Percentiles rank a stretch among this genome's conserved stretches.
These are phyloP conservation scores for Acanthamoeba royreba DNA, from an alignment of 208 protist species.

Conservation along the genomic window DNA sequence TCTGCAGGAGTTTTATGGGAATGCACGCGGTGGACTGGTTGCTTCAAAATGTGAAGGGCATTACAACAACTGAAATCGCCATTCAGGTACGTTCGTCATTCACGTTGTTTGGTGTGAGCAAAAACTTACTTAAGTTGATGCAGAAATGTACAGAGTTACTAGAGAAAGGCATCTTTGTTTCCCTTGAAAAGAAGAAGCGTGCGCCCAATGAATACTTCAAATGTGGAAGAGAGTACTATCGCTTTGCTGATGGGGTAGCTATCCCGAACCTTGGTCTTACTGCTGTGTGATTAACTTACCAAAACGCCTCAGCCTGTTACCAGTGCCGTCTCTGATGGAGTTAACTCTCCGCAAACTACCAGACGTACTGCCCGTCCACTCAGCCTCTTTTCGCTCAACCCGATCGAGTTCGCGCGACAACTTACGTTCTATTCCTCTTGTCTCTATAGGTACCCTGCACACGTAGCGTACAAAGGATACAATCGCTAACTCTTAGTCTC, in stretches of 20 bases:
- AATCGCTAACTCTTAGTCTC: not conserved
- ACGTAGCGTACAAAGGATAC: not conserved
- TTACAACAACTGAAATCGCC: not conserved
- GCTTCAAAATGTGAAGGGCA: not conserved
- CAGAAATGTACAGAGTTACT: not conserved
- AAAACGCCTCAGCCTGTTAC: too few relatives aligned
- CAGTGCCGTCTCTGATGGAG: too few relatives aligned
- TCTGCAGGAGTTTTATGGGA: not conserved
- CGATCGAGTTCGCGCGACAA: not conserved
- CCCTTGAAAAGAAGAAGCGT: not conserved
- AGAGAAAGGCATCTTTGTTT: not conserved
- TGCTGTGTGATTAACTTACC: too few relatives aligned
- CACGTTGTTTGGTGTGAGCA: not conserved
- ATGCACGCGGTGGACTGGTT: not conserved
- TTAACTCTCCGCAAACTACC: too few relatives aligned
- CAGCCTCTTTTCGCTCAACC: not conserved
- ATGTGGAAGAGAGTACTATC: not conserved
- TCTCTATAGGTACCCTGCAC: not conserved
- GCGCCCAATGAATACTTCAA: not conserved
- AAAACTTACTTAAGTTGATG: not conserved
- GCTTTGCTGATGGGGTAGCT: constrained; percentile 15
- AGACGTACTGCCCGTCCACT: not conserved
- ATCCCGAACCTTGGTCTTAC: not conserved
- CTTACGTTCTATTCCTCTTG: not conserved
- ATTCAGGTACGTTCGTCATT: not conserved